Evolutionary conservation across 1,284 basidiomycete species (phyloP), one percentile per base, ranked within the genome.

Genomic region (Filobasidium uniguttulatum): DNA sequence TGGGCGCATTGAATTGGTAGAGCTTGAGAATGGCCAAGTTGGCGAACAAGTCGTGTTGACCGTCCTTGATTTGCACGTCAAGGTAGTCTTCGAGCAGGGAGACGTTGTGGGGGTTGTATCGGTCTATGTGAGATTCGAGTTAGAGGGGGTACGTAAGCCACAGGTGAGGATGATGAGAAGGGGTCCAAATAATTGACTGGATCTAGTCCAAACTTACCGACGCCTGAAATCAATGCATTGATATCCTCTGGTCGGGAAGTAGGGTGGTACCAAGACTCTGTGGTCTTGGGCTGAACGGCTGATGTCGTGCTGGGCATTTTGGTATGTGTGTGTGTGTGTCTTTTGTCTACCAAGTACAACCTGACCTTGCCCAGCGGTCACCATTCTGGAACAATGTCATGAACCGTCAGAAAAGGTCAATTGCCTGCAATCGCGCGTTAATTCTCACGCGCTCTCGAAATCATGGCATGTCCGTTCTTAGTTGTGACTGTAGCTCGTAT

Each of bases 1-100:
- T 78, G 65, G 85, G 80, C 17, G 86, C 81, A 73, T 97, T 97
- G 73, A 96, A 96, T 66, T 97, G 91, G 72, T 94, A 85, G 80
- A 77, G 72, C 63, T 84, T 79, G 48, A 91, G 76, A 38, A 89
- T 77, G 54, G 81, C 77, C 37, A 90, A 75, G 71, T 96, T 94
- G 46, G 90, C 88, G 36, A 96, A 77, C 60, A 86, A 83, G 68
- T 97, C 91, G 63, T 94, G 94, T 63, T 89, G 83, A 60, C 83
- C 81, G 60, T 79, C 83, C 60, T 85, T 77, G 59, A 89, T 85
- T 71, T 97, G 90, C 64, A 86, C 80, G 64, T 83, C 85, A 53
- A 97, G 80, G 71, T 96, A 96, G 64, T 94, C 91, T 71, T 94
- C 88, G 53, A 97, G 79, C 56, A 90, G 85, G 36, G 80, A 75